Conservation (phyloP, 495 filamentous ascomycete species). For the Neurospora sp. region DNA sequence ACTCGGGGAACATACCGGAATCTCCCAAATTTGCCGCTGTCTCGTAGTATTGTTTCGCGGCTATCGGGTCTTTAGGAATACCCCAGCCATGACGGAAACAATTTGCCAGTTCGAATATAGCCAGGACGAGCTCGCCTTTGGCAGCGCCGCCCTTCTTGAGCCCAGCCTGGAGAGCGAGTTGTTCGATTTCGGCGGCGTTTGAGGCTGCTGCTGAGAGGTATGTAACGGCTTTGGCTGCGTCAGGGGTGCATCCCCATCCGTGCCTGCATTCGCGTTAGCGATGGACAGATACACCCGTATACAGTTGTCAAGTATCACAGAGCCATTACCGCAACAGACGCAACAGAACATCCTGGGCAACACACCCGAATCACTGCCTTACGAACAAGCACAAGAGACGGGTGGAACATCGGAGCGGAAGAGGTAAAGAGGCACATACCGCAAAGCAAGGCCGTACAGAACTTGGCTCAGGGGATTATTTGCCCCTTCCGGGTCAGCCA, state of each 20-base stretch:
- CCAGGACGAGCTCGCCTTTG: constrained; percentile 95
- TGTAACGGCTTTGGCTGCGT: constrained; percentile 62
- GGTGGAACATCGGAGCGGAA: background rate
- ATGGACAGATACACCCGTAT: background rate
- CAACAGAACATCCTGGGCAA: background rate
- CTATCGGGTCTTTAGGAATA: constrained; percentile 74
- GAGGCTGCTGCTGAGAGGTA: constrained; percentile 86
- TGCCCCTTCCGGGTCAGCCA: constrained; percentile 75
- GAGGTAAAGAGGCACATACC: constrained; percentile 44
- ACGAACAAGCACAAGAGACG: background rate
- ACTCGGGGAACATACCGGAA: constrained; percentile 38
- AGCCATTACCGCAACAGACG: background rate
- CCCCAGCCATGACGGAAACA: constrained; percentile 97
- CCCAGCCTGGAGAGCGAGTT: constrained; percentile 70
- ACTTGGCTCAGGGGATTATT: constrained; percentile 96
- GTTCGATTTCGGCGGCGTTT: constrained; percentile 80
- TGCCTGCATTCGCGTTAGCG: constrained; percentile 45
- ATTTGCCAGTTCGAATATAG: constrained; percentile 91
- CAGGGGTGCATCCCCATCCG: constrained; percentile 77
- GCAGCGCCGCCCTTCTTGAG: constrained; percentile 88
- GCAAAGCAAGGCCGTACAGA: constrained; percentile 84
- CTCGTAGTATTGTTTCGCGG: constrained; percentile 90
- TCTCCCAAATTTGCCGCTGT: constrained; percentile 94
- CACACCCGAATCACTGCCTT: background rate
- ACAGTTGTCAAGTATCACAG: background rate